phyloP scores from a whole-genome alignment of 1,284 basidiomycete genomes.

The Mrakiaceae sp. region DNA sequence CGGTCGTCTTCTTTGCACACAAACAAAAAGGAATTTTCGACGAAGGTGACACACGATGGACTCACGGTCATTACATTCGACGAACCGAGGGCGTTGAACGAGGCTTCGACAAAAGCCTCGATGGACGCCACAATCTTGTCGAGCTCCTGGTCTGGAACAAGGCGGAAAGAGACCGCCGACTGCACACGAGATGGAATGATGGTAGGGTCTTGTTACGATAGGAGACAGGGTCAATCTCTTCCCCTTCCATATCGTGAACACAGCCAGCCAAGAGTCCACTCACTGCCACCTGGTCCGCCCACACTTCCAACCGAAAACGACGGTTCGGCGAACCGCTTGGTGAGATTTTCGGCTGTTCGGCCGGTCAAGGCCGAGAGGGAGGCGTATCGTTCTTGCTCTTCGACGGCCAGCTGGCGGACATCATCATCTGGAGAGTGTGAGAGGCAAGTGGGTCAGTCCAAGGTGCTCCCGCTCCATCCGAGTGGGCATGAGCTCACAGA shows the following conservation, averaged over 20 bases:
- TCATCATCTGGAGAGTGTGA: conserved; percentile 47
- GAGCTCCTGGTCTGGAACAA: conserved; percentile 87
- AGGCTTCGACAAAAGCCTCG: conserved; percentile 46
- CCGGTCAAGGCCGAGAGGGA: conserved; percentile 43
- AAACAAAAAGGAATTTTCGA: too few relatives aligned
- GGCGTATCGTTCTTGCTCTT: conserved; percentile 56
- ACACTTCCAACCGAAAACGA: conserved; percentile 34
- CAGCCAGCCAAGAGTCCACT: neutral
- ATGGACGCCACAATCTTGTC: conserved; percentile 55
- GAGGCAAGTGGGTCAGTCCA: neutral
- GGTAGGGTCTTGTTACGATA: conserved; percentile 50
- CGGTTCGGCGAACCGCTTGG: conserved; percentile 18
- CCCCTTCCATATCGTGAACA: too few relatives aligned
- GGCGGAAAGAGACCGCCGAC: conserved; percentile 72
- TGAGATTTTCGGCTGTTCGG: conserved; percentile 7
- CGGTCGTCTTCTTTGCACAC: too few relatives aligned
- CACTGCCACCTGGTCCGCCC: conserved; percentile 21
- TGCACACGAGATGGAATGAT: conserved; percentile 73
- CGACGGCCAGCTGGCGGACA: conserved; percentile 53
- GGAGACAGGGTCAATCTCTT: neutral
- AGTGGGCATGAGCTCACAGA: conserved; percentile 49
- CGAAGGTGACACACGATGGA: neutral
- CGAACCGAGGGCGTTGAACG: conserved; percentile 53
- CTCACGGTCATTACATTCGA: conserved; percentile 60
- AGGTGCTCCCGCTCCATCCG: too few relatives aligned